Percentiles rank a stretch among this genome's conserved stretches.
phyloP scores from a whole-genome alignment of 2,329 filamentous ascomycete species.

The Huntiella omanensis region DNA sequence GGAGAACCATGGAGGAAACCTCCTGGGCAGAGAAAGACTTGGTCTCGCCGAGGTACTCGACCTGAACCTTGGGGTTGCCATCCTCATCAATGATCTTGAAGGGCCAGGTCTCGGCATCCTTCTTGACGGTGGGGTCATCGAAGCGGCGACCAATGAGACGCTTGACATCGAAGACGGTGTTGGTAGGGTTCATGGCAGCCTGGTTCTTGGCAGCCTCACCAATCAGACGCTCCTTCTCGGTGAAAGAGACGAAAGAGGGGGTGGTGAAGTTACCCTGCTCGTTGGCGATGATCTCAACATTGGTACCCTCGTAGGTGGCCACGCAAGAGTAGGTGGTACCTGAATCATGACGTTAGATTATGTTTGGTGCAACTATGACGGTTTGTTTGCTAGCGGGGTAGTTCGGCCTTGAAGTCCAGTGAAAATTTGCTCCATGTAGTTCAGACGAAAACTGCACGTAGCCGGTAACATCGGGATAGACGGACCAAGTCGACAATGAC shows the following conservation, averaged over 20 bases:
- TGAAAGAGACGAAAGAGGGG: constrained; percentile 98
- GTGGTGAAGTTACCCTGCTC: constrained; percentile 99
- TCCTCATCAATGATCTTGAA: constrained; percentile 93
- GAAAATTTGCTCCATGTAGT: too few species aligned
- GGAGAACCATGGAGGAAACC: constrained; percentile 96
- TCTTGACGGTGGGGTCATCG: constrained; percentile 93
- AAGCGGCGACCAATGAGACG: constrained; percentile 93
- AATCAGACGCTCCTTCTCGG: constrained; percentile 94
- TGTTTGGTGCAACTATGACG: too few species aligned
- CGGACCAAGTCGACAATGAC: too few species aligned
- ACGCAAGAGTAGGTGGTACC: constrained; percentile 99
- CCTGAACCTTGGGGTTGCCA: constrained; percentile 79
- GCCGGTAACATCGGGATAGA: too few species aligned
- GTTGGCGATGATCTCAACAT: constrained; percentile 99
- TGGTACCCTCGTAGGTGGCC: constrained; percentile 97
- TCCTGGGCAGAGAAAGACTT: constrained; percentile 97
- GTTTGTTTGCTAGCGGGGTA: too few species aligned
- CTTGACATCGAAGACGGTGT: constrained; percentile 99
- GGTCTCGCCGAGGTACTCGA: constrained; percentile 84
- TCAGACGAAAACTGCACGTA: too few species aligned
- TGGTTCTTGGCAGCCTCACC: constrained; percentile 99
- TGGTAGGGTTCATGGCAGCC: constrained; percentile 96
- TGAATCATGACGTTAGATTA: constrained; percentile 20
- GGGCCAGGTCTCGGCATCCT: constrained; percentile 96
- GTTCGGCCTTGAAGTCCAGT: too few species aligned